A percentile compares a stretch with the other conserved stretches of the same genome.
Evolutionary conservation across 441 rosid species (phyloP).

Genomic region (Jatropha podagrica): DNA sequence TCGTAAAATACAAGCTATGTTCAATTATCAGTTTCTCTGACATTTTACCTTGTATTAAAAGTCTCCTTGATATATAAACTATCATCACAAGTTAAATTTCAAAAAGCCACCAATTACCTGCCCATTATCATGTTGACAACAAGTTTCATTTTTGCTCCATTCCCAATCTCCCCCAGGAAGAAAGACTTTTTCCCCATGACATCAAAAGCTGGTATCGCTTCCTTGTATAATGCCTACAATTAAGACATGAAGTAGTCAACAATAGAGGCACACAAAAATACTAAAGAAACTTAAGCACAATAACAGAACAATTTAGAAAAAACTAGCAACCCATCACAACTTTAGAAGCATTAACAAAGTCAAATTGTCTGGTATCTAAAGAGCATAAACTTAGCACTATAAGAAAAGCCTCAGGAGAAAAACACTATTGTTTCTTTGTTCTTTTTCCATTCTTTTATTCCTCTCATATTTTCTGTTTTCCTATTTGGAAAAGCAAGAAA

Average conservation of each 20-base stretch:
- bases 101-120: slow-evolving; percentile 46
- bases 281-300: not conserved
- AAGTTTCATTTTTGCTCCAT: slow-evolving; percentile 95
- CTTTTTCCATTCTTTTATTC: not conserved
- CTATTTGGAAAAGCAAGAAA: not conserved
- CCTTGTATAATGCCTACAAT: slow-evolving; percentile 64
- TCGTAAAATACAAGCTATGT: not conserved
- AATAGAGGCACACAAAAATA: not conserved
- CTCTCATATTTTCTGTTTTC: not conserved
- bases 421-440: not conserved
- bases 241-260: slow-evolving; percentile 12
- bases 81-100: not conserved
- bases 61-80: not conserved
- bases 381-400: not conserved
- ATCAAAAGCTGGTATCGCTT: slow-evolving; percentile 71
- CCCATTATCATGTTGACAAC: slow-evolving; percentile 98
- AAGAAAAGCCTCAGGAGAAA: not conserved
- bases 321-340: not conserved
- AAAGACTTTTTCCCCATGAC: slow-evolving; percentile 86
- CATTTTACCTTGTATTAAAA: not conserved
- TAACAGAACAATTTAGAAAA: not conserved
- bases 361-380: not conserved
- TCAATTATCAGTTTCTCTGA: not conserved
- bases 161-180: slow-evolving; percentile 84
- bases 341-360: not conserved